Percentiles rank a stretch among this genome's conserved stretches.
phyloP scores from a whole-genome alignment of 805 yeast species.

The Saccharomycopsis oosterbeekiorum region DNA sequence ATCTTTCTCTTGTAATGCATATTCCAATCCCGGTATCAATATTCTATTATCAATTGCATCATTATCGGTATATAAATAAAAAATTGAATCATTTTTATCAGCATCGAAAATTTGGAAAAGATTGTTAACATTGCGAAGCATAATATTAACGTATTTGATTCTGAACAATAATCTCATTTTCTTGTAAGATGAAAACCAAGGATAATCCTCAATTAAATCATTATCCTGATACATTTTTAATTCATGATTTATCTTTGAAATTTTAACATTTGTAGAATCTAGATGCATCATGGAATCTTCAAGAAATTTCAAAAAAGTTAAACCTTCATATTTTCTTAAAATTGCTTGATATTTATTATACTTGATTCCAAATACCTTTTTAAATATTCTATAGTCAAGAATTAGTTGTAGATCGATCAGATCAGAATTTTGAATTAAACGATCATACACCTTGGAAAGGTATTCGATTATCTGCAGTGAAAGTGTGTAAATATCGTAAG shows the following conservation, averaged over 20 bases:
- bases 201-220: conserved; percentile 47
- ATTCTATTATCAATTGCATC: background rate
- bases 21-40: background rate
- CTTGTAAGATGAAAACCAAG: conserved; percentile 60
- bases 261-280: background rate
- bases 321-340: conserved; percentile 10
- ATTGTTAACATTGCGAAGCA: conserved; percentile 2
- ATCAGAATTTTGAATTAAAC: conserved; percentile 26
- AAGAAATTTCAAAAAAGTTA: background rate
- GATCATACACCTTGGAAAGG: conserved; percentile 2
- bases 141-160: conserved; percentile 5
- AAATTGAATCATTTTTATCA: background rate
- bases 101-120: background rate
- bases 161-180: conserved; percentile 38
- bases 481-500: conserved; percentile 38
- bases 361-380: background rate
- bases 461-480: conserved; percentile 29
- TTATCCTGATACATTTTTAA: background rate
- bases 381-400: conserved; percentile 20
- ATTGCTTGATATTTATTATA: background rate
- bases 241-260: background rate
- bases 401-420: conserved; percentile 25
- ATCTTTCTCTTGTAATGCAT: background rate
- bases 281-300: conserved; percentile 3
- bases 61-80: background rate